phyloP scores from a whole-genome alignment of 495 filamentous ascomycete species.

The Neurospora cerealis region DNA sequence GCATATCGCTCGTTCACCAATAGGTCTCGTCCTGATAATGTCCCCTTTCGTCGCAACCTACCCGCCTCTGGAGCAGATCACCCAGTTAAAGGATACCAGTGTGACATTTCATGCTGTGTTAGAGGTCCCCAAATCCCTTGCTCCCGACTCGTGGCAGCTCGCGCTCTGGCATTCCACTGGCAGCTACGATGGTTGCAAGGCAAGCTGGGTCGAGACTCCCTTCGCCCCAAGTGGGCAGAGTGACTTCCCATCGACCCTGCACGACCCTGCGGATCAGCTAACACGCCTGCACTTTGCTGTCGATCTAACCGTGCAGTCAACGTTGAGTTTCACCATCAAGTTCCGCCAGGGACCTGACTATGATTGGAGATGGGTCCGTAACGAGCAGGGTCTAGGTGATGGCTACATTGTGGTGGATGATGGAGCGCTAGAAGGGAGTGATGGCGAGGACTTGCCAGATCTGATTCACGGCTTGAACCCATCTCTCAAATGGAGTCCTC shows the following conservation, averaged over 20 bases:
- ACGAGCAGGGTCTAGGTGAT: slow-evolving; percentile 48
- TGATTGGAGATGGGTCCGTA: slow-evolving; percentile 68
- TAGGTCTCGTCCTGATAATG: slow-evolving; percentile 9
- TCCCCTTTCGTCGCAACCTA: slow-evolving; percentile 32
- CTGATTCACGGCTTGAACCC: slow-evolving; percentile 53
- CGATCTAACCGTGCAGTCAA: slow-evolving; percentile 29
- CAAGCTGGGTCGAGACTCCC: slow-evolving; percentile 38
- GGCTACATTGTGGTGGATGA: slow-evolving; percentile 50
- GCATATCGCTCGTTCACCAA: not conserved
- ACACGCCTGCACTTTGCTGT: slow-evolving; percentile 36
- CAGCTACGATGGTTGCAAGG: slow-evolving; percentile 7
- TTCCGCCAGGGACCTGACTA: slow-evolving; percentile 47
- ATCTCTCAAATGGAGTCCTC: slow-evolving; percentile 44
- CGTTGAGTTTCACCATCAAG: slow-evolving; percentile 64
- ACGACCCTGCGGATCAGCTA: slow-evolving; percentile 17
- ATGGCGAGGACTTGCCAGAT: slow-evolving; percentile 38
- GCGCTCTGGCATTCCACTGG: slow-evolving; percentile 65
- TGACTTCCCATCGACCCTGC: slow-evolving; percentile 28
- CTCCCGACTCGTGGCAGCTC: slow-evolving; percentile 56
- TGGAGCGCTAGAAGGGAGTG: slow-evolving; percentile 6
- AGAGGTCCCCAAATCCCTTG: slow-evolving; percentile 48
- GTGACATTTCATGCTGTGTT: slow-evolving; percentile 61
- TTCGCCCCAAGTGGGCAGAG: slow-evolving; percentile 30
- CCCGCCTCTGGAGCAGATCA: slow-evolving; percentile 63
- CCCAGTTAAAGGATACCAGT: slow-evolving; percentile 40